Conservation (phyloP, 2,329 filamentous ascomycete genomes). For the Tolypocladium capitatum region DNA sequence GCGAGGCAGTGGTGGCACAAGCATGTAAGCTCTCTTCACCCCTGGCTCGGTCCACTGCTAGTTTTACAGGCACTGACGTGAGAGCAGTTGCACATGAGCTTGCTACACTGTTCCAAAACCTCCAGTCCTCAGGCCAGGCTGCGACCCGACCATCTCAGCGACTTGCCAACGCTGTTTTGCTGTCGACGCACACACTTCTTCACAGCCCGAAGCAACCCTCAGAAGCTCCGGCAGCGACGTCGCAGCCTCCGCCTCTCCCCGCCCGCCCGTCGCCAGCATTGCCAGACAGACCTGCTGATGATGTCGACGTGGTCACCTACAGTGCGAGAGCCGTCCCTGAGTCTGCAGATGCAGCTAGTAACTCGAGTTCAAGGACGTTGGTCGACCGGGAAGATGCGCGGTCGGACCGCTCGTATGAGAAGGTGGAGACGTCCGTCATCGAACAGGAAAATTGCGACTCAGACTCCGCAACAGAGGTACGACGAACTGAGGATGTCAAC, state of each 20-base stretch:
- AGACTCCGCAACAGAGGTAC: conserved; percentile 3
- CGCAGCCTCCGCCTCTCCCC: conserved; percentile 36
- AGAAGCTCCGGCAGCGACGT: conserved; percentile 10
- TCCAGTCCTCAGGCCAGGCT: conserved; percentile 48
- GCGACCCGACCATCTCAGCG: conserved; percentile 61
- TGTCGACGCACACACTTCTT: conserved; percentile 31
- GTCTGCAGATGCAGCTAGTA: conserved; percentile 28
- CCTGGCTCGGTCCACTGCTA: fast-evolving
- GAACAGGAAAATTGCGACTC: conserved; percentile 11
- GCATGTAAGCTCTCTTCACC: conserved; percentile 48
- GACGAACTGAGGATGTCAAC: not conserved
- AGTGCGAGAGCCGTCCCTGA: conserved; percentile 17
- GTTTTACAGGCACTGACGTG: not conserved
- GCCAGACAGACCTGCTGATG: conserved; percentile 15
- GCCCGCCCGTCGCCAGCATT: conserved; percentile 30
- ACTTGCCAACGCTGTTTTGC: conserved; percentile 67
- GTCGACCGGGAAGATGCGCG: conserved; percentile 29
- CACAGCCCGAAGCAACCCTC: conserved; percentile 15
- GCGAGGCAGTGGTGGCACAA: conserved; percentile 52
- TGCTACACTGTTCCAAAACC: conserved; percentile 52
- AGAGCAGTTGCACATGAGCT: conserved; percentile 60
- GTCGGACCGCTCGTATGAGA: conserved; percentile 21
- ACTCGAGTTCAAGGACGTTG: conserved; percentile 37
- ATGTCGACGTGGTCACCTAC: conserved; percentile 21
- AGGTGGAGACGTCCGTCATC: conserved; percentile 11